phyloP scores from a whole-genome alignment of 352 stramenopile genomes.

The Aphanomyces invadans region DNA sequence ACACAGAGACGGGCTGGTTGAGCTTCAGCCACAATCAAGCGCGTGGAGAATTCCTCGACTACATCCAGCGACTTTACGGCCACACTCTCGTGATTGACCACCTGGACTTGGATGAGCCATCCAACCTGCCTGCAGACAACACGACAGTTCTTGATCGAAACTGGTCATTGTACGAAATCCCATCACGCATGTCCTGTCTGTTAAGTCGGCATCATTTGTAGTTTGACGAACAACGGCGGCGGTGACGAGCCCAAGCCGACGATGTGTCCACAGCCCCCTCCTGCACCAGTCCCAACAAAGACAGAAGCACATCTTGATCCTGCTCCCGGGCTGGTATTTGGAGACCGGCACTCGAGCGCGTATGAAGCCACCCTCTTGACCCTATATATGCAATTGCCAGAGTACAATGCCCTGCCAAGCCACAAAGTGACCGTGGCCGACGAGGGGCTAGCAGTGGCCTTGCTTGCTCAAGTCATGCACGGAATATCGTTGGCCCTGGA shows the following conservation, averaged over 20 bases:
- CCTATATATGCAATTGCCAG: conserved; percentile 15
- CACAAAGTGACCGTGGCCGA: background rate
- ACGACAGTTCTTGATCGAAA: background rate
- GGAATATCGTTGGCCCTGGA: background rate
- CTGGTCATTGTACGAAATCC: background rate
- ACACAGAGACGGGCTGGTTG: background rate
- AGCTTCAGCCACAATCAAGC: conserved; percentile 16
- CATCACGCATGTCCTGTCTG: no score
- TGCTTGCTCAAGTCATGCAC: conserved; percentile 8
- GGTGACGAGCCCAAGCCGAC: background rate
- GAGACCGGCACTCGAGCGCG: background rate
- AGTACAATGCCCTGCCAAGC: background rate
- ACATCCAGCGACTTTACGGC: background rate
- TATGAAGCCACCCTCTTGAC: conserved; percentile 17
- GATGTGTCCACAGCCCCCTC: background rate
- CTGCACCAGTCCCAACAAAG: no score
- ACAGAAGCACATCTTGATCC: no score
- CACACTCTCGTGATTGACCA: background rate
- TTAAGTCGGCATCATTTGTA: no score
- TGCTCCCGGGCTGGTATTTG: background rate
- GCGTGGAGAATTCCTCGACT: conserved; percentile 9
- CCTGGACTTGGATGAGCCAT: conserved; percentile 18
- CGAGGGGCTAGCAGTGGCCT: background rate
- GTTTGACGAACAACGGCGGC: background rate
- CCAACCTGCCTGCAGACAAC: background rate